These are phyloP conservation scores for Phytopythium montanum DNA, from an alignment of 352 stramenopile genomes.

Conservation along the genomic window DNA sequence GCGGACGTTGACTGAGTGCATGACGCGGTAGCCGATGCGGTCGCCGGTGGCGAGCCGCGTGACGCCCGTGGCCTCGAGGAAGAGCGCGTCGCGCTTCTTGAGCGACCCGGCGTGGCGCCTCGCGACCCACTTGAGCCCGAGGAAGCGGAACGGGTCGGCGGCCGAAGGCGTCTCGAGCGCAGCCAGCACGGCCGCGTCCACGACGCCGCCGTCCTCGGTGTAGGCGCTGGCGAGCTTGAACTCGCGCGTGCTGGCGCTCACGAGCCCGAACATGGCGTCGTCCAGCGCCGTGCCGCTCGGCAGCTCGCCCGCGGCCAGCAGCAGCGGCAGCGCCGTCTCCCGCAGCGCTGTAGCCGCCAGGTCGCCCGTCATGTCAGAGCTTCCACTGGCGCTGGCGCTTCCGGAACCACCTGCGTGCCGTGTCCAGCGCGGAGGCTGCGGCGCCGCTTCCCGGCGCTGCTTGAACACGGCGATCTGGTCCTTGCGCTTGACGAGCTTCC, in stretches of 20 bases:
- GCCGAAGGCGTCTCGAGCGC: conserved; percentile 30
- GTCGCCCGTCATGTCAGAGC: conserved; percentile 1
- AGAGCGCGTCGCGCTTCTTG: conserved; percentile 53
- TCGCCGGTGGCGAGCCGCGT: conserved; percentile 29
- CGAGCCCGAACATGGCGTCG: conserved; percentile 58
- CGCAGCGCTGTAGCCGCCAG: conserved; percentile 6
- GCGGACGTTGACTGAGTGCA: conserved; percentile 63
- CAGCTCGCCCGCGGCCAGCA: conserved; percentile 42
- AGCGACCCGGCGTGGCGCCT: conserved; percentile 27
- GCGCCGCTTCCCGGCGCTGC: conserved; percentile 23
- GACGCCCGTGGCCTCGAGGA: conserved; percentile 47
- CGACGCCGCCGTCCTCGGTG: conserved; percentile 22
- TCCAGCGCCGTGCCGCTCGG: conserved; percentile 37
- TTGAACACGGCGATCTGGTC: conserved; percentile 60
- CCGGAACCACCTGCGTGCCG: too few relatives aligned
- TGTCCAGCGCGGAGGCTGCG: conserved; percentile 2
- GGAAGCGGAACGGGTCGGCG: conserved; percentile 49
- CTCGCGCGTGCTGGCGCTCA: conserved; percentile 37
- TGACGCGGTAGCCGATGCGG: conserved; percentile 49
- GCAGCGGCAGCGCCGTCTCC: conserved; percentile 29
- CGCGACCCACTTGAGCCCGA: conserved; percentile 54
- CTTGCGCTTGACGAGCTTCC: conserved; percentile 64
- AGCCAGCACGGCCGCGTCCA: conserved; percentile 41
- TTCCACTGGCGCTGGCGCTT: not conserved
- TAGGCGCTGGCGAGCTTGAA: conserved; percentile 67